A percentile compares a stretch with the other conserved stretches of the same genome.
phyloP scores from a whole-genome alignment of 768 basidiomycete species.

The Collybia sordida region DNA sequence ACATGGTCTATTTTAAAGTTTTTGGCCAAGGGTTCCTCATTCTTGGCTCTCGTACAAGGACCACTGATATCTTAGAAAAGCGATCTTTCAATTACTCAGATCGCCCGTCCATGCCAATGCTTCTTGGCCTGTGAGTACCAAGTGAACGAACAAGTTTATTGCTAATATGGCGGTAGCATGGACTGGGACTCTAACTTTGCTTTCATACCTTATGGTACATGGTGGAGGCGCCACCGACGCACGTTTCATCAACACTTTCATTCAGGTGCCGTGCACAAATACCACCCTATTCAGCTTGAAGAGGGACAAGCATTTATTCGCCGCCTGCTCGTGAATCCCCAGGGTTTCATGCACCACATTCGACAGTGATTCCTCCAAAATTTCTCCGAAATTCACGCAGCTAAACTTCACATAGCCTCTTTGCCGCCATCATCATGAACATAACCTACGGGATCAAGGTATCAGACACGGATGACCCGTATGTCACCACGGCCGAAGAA shows the following conservation, averaged over 20 bases:
- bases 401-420: not conserved
- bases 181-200: too few relatives aligned
- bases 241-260: too few relatives aligned
- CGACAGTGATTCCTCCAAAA: slow-evolving; percentile 6
- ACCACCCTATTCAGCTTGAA: too few relatives aligned
- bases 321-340: slow-evolving; percentile 3
- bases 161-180: too few relatives aligned
- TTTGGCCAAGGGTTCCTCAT: slow-evolving; percentile 25
- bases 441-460: slow-evolving; percentile 18
- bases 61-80: slow-evolving; percentile 22
- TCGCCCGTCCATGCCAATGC: slow-evolving; percentile 31
- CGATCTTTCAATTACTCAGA: slow-evolving; percentile 30
- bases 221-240: too few relatives aligned
- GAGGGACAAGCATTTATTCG: slow-evolving; percentile 13
- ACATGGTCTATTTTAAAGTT: not conserved
- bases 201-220: too few relatives aligned
- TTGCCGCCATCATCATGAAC: slow-evolving; percentile 17
- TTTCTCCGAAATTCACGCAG: not conserved
- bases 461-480: slow-evolving; percentile 12
- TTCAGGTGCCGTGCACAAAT: too few relatives aligned
- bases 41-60: slow-evolving; percentile 21
- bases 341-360: slow-evolving; percentile 11
- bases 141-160: not conserved
- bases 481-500: slow-evolving; percentile 13
- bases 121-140: slow-evolving; percentile 20